Percentiles rank a stretch among this genome's conserved stretches.
Evolutionary conservation across 139 green algal species (phyloP).

Genomic region (Mesotaenium endlicherianum): DNA sequence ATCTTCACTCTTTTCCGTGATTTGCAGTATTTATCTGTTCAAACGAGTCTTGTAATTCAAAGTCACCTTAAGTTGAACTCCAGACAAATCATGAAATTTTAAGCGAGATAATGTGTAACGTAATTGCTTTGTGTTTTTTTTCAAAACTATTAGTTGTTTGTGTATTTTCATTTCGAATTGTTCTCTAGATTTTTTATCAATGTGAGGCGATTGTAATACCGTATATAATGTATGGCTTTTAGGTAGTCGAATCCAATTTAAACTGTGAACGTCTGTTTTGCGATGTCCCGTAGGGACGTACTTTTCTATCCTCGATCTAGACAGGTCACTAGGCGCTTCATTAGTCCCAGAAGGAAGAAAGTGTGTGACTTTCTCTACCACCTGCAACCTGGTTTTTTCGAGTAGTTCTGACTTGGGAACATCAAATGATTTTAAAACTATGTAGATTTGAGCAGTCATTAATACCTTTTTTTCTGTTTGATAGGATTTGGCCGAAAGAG

Average conservation of each 20-base stretch:
- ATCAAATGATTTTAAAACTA: slow-evolving; percentile 16
- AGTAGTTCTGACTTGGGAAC: no score
- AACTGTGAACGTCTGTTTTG: no score
- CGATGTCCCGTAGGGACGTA: no score
- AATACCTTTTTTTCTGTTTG: slow-evolving; percentile 15
- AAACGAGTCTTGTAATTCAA: slow-evolving; percentile 16
- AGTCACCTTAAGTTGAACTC: slow-evolving; percentile 6
- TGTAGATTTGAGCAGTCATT: slow-evolving; percentile 5
- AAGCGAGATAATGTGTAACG: not conserved
- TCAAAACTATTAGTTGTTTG: not conserved
- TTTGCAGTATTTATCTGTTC: no score
- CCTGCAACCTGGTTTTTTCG: no score
- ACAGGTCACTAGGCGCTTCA: no score
- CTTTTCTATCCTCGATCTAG: no score
- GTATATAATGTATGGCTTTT: slow-evolving; percentile 1
- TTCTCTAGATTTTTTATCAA: slow-evolving; percentile 27
- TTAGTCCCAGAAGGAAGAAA: no score
- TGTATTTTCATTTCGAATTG: slow-evolving; percentile 31
- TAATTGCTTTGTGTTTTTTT: not conserved
- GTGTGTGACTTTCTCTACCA: no score
- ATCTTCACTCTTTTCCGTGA: no score
- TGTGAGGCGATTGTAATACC: slow-evolving; percentile 15
- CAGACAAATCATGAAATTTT: slow-evolving; percentile 2
- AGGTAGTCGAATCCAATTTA: slow-evolving; percentile 12
- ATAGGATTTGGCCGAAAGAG: no score